These are phyloP conservation scores for Pseudopithomyces chartarum DNA, from an alignment of 2,329 filamentous ascomycete species.

Conservation along the genomic window DNA sequence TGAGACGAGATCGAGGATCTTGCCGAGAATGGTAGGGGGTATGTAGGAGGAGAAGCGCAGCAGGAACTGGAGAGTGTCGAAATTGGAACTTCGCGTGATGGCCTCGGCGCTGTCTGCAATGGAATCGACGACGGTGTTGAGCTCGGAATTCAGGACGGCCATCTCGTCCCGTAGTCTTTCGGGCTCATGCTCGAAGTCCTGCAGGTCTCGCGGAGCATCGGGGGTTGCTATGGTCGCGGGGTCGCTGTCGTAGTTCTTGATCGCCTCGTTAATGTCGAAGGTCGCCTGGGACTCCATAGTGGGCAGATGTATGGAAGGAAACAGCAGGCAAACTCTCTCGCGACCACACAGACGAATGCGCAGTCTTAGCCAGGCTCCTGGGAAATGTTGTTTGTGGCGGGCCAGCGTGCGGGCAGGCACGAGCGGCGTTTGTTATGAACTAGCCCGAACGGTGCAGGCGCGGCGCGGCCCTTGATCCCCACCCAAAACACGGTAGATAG, in stretches of 20 bases:
- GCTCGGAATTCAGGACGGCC: constrained; percentile 78
- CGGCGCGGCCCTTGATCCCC: background rate
- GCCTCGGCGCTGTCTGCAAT: constrained; percentile 91
- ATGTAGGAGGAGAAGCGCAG: constrained; percentile 86
- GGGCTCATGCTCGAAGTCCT: constrained; percentile 91
- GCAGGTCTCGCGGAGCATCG: constrained; percentile 80
- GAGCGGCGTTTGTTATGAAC: constrained; percentile 23
- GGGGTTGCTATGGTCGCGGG: constrained; percentile 80
- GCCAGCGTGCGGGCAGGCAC: constrained; percentile 12
- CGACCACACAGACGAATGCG: too few relatives aligned
- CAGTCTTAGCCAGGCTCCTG: constrained; percentile 5
- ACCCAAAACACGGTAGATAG: background rate
- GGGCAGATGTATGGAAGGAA: constrained; percentile 36
- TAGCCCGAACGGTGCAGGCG: constrained; percentile 20
- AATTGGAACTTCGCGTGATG: constrained; percentile 75
- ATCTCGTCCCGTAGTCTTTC: constrained; percentile 71
- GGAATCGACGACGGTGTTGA: constrained; percentile 91
- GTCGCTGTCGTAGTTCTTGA: constrained; percentile 97
- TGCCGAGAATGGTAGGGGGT: constrained; percentile 82
- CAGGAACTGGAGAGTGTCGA: constrained; percentile 94
- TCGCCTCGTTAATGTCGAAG: constrained; percentile 95
- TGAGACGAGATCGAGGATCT: constrained; percentile 87
- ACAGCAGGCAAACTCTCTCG: background rate
- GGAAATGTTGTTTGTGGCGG: constrained; percentile 13
- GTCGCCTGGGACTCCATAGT: constrained; percentile 70